These are phyloP conservation scores for Cucurbita pepo DNA, from an alignment of 306 rosid species.

Conservation along the genomic window DNA sequence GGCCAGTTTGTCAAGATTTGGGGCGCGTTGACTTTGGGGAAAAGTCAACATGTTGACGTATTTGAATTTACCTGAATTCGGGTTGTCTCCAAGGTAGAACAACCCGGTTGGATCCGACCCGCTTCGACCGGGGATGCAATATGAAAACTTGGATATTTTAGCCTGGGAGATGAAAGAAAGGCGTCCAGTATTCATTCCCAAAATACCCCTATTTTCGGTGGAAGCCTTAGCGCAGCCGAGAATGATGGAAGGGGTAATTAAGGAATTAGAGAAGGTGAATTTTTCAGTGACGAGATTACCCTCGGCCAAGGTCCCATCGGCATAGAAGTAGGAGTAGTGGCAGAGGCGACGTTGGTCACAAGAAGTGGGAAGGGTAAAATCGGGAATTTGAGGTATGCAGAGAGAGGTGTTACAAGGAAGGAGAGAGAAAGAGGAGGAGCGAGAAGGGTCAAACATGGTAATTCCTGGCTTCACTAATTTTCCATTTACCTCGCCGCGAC, in stretches of 20 bases:
- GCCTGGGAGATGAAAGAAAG: conserved; percentile 63
- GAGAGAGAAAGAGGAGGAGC: conserved; percentile 63
- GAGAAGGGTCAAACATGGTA: conserved; percentile 60
- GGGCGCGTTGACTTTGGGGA: conserved; percentile 42
- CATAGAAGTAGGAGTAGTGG: conserved; percentile 62
- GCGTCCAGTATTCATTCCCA: conserved; percentile 78
- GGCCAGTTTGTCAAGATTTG: conserved; percentile 69
- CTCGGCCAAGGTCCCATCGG: too few species aligned
- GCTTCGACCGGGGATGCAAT: conserved; percentile 46
- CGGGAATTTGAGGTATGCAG: conserved; percentile 83
- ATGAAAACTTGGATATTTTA: conserved; percentile 51
- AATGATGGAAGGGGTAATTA: conserved; percentile 50
- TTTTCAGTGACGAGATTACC: conserved; percentile 19
- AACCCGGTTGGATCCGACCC: conserved; percentile 32
- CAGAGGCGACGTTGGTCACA: conserved; percentile 86
- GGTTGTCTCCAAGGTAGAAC: conserved; percentile 60
- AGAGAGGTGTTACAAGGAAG: conserved; percentile 63
- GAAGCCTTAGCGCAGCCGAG: conserved; percentile 66
- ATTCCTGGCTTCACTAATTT: neutral
- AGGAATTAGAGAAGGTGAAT: conserved; percentile 36
- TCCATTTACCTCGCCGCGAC: conserved; percentile 7
- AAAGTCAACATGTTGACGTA: conserved; percentile 44
- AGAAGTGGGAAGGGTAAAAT: conserved; percentile 69
- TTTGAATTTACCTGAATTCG: conserved; percentile 25
- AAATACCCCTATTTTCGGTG: conserved; percentile 52